phyloP scores from a whole-genome alignment of 192 early-diverging fungal species.

The Umbelopsis sp. region DNA sequence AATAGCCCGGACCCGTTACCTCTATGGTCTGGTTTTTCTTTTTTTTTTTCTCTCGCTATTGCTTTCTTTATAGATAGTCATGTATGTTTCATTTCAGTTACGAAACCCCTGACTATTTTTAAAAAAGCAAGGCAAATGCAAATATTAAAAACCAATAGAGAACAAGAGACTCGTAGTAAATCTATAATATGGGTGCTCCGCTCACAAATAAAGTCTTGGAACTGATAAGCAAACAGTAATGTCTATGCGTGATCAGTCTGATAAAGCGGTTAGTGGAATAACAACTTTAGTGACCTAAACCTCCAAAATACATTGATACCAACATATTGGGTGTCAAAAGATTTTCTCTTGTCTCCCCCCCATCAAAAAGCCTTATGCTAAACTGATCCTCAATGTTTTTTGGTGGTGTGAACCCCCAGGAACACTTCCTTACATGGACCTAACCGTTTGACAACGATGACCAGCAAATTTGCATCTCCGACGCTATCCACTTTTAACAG shows the following conservation, averaged over 20 bases:
- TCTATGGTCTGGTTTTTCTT: background rate
- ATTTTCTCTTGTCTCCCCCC: background rate
- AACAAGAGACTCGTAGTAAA: too few species aligned
- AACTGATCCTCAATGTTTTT: slow-evolving; percentile 14
- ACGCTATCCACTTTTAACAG: background rate
- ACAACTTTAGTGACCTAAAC: too few species aligned
- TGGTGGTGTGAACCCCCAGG: slow-evolving; percentile 5
- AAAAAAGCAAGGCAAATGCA: too few species aligned
- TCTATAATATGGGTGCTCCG: too few species aligned
- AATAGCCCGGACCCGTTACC: slow-evolving; percentile 14
- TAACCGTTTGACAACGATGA: background rate
- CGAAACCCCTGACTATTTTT: too few species aligned
- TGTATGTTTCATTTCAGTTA: too few species aligned
- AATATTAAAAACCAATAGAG: too few species aligned
- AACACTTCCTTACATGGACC: background rate
- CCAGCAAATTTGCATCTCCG: background rate
- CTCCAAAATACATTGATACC: background rate
- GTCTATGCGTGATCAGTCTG: too few species aligned
- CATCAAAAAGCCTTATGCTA: background rate
- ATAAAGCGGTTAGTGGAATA: background rate
- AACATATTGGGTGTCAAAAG: background rate
- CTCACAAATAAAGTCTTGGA: too few species aligned
- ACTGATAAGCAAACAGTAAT: too few species aligned
- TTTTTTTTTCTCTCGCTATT: too few species aligned
- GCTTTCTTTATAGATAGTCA: too few species aligned